phyloP scores from a whole-genome alignment of 106 monocot genomes.

The Agapanthus africanus region DNA sequence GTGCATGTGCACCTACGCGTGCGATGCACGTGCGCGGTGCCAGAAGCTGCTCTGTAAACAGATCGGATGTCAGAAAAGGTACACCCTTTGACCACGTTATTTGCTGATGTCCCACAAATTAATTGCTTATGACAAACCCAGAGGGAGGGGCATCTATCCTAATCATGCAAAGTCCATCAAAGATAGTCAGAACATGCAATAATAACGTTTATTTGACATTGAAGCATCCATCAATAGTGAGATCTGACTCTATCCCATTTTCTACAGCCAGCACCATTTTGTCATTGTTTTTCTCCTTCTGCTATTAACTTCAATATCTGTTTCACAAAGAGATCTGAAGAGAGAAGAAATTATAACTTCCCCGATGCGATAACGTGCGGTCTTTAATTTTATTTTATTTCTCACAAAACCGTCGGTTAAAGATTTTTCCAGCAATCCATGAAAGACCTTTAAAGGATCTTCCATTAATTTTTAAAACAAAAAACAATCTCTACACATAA shows the following conservation, averaged over 20 bases:
- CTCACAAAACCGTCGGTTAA: too few species aligned
- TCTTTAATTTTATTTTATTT: too few species aligned
- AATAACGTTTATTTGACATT: background rate
- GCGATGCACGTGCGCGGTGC: too few species aligned
- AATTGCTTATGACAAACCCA: background rate
- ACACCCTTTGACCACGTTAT: background rate
- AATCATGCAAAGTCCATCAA: background rate
- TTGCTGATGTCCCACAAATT: background rate
- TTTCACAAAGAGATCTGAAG: too few species aligned
- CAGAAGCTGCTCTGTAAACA: too few species aligned
- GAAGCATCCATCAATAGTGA: background rate
- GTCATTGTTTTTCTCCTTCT: too few species aligned
- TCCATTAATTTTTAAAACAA: background rate
- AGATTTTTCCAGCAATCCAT: background rate
- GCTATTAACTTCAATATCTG: too few species aligned
- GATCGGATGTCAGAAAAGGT: background rate
- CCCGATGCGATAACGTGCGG: too few species aligned
- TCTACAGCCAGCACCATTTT: background rate
- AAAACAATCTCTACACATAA: background rate
- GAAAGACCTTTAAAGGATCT: background rate
- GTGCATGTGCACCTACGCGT: too few species aligned
- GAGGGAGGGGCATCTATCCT: background rate
- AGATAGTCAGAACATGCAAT: background rate
- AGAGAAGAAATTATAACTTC: too few species aligned
- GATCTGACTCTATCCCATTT: background rate